Evolutionary conservation across 176 grass and related monocot genomes (phyloP).

Genomic region (Neostapfia colusana): DNA sequence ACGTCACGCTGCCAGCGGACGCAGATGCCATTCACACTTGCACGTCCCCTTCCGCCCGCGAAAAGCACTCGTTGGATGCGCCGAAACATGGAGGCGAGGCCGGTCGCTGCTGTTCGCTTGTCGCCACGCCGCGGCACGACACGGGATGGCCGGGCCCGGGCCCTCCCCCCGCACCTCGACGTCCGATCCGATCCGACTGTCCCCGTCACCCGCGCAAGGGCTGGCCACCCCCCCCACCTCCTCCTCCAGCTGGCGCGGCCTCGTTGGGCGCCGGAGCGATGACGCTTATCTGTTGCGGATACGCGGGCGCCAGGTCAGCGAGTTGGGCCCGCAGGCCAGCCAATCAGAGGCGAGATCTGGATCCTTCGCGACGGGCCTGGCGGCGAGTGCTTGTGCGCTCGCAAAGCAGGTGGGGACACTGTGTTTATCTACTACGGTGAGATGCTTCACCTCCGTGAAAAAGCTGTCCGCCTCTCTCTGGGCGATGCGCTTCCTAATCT

Average conservation of each 20-base stretch:
- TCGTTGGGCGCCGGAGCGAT: not conserved
- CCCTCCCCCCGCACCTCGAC: not conserved
- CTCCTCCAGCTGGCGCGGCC: not conserved
- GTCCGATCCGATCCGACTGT: not conserved
- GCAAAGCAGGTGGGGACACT: not conserved
- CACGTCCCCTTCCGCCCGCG: not conserved
- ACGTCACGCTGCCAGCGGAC: not conserved
- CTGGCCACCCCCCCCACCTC: no score
- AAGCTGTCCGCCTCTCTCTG: not conserved
- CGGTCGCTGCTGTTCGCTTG: conserved; percentile 6
- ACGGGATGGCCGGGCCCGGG: not conserved
- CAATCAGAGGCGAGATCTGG: conserved; percentile 27
- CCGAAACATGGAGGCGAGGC: not conserved
- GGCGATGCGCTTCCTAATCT: not conserved
- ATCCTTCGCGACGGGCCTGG: conserved; percentile 4
- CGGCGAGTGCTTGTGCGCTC: not conserved
- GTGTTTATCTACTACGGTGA: not conserved
- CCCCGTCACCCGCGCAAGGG: not conserved
- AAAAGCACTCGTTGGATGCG: not conserved
- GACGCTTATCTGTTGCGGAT: conserved; percentile 38
- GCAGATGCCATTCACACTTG: conserved; percentile 9
- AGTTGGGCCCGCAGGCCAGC: no score
- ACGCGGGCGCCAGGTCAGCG: conserved; percentile 35
- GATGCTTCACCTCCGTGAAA: not conserved
- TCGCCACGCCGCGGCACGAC: not conserved